These are phyloP conservation scores for Triangularia setosa DNA, from an alignment of 2,329 filamentous ascomycete genomes.

Conservation along the genomic window DNA sequence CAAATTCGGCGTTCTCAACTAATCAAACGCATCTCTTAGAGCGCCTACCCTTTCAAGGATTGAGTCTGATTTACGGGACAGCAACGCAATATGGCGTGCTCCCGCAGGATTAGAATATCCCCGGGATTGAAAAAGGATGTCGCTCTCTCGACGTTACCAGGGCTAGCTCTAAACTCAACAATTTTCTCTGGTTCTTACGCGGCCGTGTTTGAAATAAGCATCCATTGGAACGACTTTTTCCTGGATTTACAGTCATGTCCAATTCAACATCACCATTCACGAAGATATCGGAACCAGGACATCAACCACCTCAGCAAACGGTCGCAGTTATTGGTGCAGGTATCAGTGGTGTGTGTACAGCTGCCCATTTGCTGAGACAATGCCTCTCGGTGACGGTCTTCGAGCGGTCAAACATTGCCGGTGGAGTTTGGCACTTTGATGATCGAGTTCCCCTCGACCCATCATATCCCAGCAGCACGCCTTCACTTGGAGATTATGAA, in stretches of 20 bases:
- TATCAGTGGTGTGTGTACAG: constrained; percentile 38
- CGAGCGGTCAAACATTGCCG: constrained; percentile 33
- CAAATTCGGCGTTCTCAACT: neutral
- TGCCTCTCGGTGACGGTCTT: constrained; percentile 37
- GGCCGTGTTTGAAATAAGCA: neutral
- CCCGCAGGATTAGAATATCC: neutral
- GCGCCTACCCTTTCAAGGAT: neutral
- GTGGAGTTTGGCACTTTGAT: constrained; percentile 40
- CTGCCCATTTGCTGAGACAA: constrained; percentile 35
- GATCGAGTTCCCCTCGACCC: constrained; percentile 29
- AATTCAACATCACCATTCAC: constrained; percentile 48
- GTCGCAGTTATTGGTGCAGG: constrained; percentile 41
- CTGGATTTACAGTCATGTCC: neutral
- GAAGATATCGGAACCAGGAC: neutral
- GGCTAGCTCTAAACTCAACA: neutral
- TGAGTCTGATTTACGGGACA: neutral
- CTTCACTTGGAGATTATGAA: constrained; percentile 29
- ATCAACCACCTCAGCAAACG: neutral
- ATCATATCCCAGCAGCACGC: constrained; percentile 32
- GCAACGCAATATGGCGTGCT: constrained; percentile 40
- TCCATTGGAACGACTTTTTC: neutral
- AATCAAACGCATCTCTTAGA: neutral
- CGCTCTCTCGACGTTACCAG: neutral
- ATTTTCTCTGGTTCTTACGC: neutral
- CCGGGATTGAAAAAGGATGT: neutral